phyloP scores from a whole-genome alignment of 192 early-diverging fungal genomes.

The Backusella macrospora region DNA sequence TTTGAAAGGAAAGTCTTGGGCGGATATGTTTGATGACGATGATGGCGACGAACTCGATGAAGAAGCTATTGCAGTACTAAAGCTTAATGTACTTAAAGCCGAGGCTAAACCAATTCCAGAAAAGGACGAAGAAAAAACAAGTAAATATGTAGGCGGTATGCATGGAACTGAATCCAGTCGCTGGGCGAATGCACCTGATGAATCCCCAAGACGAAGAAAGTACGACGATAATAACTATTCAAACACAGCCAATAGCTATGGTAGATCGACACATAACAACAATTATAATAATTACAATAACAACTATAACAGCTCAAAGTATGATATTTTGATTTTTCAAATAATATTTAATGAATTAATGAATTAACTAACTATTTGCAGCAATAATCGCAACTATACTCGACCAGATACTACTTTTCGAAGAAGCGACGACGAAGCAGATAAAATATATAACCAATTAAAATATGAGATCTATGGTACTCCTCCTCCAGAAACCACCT shows the following conservation, averaged over 20 bases:
- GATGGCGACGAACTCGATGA: not conserved
- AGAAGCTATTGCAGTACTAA: not conserved
- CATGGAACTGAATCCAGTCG: not conserved
- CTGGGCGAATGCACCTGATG: not conserved
- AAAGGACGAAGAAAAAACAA: not conserved
- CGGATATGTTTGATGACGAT: constrained; percentile 3
- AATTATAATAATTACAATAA: not conserved
- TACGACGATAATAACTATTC: not conserved
- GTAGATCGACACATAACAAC: not conserved
- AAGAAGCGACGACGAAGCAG: constrained; percentile 1
- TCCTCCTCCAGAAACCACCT: not conserved
- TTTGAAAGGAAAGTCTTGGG: constrained; percentile 3
- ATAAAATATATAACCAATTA: not conserved
- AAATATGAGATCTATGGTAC: constrained; percentile 1
- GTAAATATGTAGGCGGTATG: not conserved
- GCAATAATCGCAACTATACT: not conserved
- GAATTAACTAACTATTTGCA: too few relatives aligned
- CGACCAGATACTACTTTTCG: not conserved
- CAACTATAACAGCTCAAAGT: not conserved
- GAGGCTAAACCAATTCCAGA: not conserved
- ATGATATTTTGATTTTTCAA: too few relatives aligned
- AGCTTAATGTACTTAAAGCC: not conserved
- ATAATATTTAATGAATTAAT: too few relatives aligned
- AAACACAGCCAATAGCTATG: not conserved
- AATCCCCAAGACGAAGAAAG: not conserved